A percentile compares a stretch with the other conserved stretches of the same genome.
These are phyloP conservation scores for Abelmoschus esculentus DNA, from an alignment of 345 rosid species.

Conservation along the genomic window DNA sequence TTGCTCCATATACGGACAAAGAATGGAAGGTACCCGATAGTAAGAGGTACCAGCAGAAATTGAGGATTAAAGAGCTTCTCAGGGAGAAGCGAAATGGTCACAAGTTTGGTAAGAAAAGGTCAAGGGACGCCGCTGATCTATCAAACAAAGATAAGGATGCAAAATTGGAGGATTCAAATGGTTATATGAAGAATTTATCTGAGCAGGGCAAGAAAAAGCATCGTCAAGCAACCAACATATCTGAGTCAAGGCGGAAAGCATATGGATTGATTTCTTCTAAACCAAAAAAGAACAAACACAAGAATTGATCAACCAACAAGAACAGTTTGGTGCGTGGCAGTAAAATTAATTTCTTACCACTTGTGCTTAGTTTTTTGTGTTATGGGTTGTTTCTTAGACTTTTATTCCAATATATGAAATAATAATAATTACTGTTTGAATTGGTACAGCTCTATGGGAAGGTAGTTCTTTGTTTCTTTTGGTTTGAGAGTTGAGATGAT, in stretches of 20 bases:
- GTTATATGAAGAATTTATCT: slow-evolving; percentile 30
- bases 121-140: slow-evolving; percentile 13
- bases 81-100: slow-evolving; percentile 17
- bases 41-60: slow-evolving; percentile 45
- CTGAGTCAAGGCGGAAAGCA: slow-evolving; percentile 52
- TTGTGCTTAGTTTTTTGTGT: not conserved
- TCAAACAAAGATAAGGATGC: slow-evolving; percentile 19
- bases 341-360: not conserved
- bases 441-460: not conserved
- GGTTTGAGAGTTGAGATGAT: not conserved
- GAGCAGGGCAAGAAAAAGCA: slow-evolving; percentile 57
- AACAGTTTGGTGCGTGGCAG: not conserved
- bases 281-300: slow-evolving; percentile 24
- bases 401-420: too few species aligned
- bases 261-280: slow-evolving; percentile 46
- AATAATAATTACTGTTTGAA: not conserved
- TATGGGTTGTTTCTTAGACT: not conserved
- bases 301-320: slow-evolving; percentile 6
- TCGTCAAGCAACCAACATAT: slow-evolving; percentile 42
- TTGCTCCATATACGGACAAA: slow-evolving; percentile 64
- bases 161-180: slow-evolving; percentile 18
- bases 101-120: slow-evolving; percentile 36
- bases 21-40: slow-evolving; percentile 67
- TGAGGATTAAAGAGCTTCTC: slow-evolving; percentile 38
- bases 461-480: not conserved